Base-by-base conservation (phyloP, 352 stramenopile species). In the Elongisporangium undulatum region DNA sequence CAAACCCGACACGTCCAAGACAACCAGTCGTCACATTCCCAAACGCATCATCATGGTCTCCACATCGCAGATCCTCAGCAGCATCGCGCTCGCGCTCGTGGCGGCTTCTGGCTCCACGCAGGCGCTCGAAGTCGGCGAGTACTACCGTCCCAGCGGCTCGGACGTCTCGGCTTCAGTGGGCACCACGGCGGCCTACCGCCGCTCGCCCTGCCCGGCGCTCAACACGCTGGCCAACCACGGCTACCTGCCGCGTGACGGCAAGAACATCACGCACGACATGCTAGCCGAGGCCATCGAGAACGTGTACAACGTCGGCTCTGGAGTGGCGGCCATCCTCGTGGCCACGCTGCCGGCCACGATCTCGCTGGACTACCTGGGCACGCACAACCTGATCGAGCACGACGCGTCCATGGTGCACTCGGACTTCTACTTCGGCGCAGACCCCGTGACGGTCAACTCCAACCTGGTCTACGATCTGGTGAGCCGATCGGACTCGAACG, bases 371-470 rank as follows among this genome's bases (percentile, higher is more conserved):
- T 68, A 82, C 49, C 63, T 90, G 4, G 56, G 67, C 1, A 89
- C 50, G 78, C 78, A 4, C 64, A 80, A 78, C 63, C 58, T 51
- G 7, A 64, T 71, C 41, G 77, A 85, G 53, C 75, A 83, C 54
- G 77, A 87, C 49, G 67, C 66, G 56, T 90, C 81, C 10, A 59
- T 90, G 29, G 66, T 86, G 26, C 81, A 85, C 58, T 67, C 74
- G 38, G 81, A 90, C 61, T 58, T 63, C 45, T 86, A 69, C 58
- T 82, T 87, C 51, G 53, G 68, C 19, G 51, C 66, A 1, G 73
- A 79, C 17, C 74, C 78, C 10, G 69, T 69, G 41, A 58, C 67
- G 26, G 66, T 81, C 21, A 87, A 87, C 58, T 29, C 58, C 3
- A 58, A 51, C 2, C 45, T 84, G 26, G 56, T 62, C 15, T 48